phyloP scores from a whole-genome alignment of 345 rosid genomes.

The Eucalyptus erythrocorys region DNA sequence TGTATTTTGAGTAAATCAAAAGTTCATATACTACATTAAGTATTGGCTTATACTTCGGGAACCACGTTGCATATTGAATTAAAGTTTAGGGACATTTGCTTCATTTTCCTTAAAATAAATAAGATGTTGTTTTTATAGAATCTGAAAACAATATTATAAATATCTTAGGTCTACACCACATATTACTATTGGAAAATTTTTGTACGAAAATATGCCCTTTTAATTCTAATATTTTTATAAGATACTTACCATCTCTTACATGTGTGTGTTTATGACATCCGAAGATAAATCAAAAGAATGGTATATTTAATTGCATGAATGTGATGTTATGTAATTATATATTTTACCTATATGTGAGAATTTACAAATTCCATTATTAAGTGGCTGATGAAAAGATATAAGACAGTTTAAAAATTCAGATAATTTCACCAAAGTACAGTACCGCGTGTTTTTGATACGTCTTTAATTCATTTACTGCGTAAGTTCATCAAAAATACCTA shows the following conservation, averaged over 20 bases:
- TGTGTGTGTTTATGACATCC: not conserved
- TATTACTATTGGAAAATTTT: no score
- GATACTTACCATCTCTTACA: not conserved
- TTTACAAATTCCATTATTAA: not conserved
- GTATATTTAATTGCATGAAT: not conserved
- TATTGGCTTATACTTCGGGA: no score
- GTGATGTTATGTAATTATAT: not conserved
- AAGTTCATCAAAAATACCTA: not conserved
- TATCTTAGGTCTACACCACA: no score
- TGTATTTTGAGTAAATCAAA: no score
- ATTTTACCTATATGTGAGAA: no score
- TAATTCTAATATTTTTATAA: no score
- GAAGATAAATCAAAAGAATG: not conserved
- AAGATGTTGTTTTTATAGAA: no score
- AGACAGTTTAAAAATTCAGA: not conserved
- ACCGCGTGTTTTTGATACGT: not conserved
- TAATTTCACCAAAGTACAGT: not conserved
- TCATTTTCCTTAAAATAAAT: no score
- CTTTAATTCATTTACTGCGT: not conserved
- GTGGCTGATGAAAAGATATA: not conserved
- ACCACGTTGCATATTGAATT: accelerated
- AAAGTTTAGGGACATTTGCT: no score
- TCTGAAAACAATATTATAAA: no score
- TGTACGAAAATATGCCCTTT: no score
- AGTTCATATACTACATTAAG: no score